Percentiles rank a stretch among this genome's conserved stretches.
These are phyloP conservation scores for Raffaelea ambrosiae DNA, from an alignment of 2,329 filamentous ascomycete species.

Conservation along the genomic window DNA sequence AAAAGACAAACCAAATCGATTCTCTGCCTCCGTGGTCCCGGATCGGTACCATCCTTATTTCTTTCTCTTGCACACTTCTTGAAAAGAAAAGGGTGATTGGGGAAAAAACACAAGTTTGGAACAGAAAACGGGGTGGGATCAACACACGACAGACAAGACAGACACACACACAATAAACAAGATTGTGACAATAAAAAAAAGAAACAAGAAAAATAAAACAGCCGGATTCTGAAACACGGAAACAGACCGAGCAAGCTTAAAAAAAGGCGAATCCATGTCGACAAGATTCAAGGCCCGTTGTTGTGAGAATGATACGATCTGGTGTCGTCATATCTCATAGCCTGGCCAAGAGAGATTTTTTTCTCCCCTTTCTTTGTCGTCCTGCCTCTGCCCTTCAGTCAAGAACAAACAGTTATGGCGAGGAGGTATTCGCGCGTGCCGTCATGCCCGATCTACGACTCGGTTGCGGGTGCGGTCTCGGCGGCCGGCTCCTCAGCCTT, in stretches of 20 bases:
- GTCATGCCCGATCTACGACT: too few relatives aligned
- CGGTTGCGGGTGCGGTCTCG: conserved; percentile 33
- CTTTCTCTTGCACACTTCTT: too few relatives aligned
- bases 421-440: too few relatives aligned
- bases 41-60: too few relatives aligned
- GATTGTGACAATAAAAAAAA: not conserved
- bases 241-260: not conserved
- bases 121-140: not conserved
- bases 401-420: too few relatives aligned
- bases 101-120: too few relatives aligned
- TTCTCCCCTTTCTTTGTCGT: not conserved
- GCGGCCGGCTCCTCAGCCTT: conserved; percentile 29
- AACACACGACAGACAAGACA: not conserved
- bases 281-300: not conserved
- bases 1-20: too few relatives aligned
- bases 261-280: not conserved
- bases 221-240: not conserved
- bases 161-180: not conserved
- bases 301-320: not conserved
- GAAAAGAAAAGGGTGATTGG: too few relatives aligned
- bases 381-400: not conserved
- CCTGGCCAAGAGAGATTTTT: not conserved
- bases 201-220: not conserved
- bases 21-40: too few relatives aligned
- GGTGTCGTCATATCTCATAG: not conserved